Conservation (phyloP, 495 filamentous ascomycete species). For the Lentithecium fluviatile region DNA sequence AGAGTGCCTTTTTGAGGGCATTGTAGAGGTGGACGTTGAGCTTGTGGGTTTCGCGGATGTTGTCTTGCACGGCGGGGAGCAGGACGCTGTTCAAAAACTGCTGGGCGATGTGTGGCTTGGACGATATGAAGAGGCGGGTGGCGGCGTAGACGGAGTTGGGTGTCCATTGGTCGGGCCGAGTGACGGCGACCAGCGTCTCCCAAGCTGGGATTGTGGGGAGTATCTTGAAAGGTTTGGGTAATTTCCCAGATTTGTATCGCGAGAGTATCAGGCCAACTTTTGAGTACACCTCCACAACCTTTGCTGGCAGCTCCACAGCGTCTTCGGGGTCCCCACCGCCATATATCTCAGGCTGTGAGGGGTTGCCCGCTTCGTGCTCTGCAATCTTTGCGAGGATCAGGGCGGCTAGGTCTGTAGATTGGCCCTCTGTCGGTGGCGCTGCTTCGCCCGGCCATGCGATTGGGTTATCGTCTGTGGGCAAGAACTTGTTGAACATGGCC, state of each 20-base stretch:
- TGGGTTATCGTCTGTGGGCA: constrained; percentile 56
- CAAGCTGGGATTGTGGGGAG: constrained; percentile 87
- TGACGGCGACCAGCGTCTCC: constrained; percentile 81
- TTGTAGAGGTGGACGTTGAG: constrained; percentile 95
- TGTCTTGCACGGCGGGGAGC: constrained; percentile 82
- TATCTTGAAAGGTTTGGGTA: constrained; percentile 97
- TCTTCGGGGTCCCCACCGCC: constrained; percentile 55
- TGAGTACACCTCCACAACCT: constrained; percentile 89
- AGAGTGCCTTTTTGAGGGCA: constrained; percentile 84
- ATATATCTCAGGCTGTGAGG: constrained; percentile 6
- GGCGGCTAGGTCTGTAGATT: constrained; percentile 79
- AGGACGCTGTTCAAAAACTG: constrained; percentile 77
- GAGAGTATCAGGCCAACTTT: constrained; percentile 90
- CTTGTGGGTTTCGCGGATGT: constrained; percentile 83
- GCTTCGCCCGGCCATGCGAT: constrained; percentile 43
- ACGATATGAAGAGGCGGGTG: constrained; percentile 83
- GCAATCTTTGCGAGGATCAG: constrained; percentile 93
- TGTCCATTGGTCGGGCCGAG: constrained; percentile 81
- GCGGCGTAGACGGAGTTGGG: constrained; percentile 82
- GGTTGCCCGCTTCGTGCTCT: constrained; percentile 69
- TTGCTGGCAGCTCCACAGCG: constrained; percentile 81
- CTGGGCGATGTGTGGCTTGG: constrained; percentile 72
- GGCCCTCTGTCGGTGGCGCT: constrained; percentile 32
- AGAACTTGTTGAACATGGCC: constrained; percentile 85
- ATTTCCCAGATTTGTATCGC: constrained; percentile 88